Conservation (phyloP, 2,329 filamentous ascomycete genomes). For the Aspergillus alliaceus region DNA sequence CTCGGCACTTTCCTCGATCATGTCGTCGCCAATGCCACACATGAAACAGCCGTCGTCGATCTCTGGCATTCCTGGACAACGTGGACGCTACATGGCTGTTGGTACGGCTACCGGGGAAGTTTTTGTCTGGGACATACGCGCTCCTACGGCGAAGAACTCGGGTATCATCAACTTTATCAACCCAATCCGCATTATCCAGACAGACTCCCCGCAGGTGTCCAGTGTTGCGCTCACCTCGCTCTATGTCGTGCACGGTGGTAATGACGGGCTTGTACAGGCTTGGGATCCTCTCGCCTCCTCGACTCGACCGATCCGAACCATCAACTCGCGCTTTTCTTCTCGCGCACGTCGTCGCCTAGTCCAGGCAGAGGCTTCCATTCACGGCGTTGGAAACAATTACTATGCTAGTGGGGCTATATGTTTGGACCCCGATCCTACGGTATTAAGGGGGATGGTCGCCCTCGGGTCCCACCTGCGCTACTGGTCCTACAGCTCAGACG, state of each 20-base stretch:
- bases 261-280: constrained; percentile 89
- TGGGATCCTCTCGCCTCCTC: constrained; percentile 94
- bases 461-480: constrained; percentile 85
- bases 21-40: constrained; percentile 54
- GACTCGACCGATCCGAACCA: constrained; percentile 73
- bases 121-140: constrained; percentile 81
- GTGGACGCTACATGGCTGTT: constrained; percentile 75
- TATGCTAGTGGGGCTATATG: constrained; percentile 80
- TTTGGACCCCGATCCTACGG: constrained; percentile 83
- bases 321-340: constrained; percentile 81
- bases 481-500: constrained; percentile 88
- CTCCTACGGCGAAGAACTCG: constrained; percentile 55
- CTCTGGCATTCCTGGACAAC: constrained; percentile 76
- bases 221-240: constrained; percentile 80
- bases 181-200: constrained; percentile 80
- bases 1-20: constrained; percentile 55
- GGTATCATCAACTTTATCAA: constrained; percentile 60
- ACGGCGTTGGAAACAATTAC: constrained; percentile 71
- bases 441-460: constrained; percentile 81
- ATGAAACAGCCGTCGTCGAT: constrained; percentile 43
- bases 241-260: constrained; percentile 89
- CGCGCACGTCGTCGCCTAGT: constrained; percentile 74
- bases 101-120: constrained; percentile 79
- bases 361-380: constrained; percentile 66
- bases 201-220: constrained; percentile 84